Evolutionary conservation across 73 alveolate species (phyloP), one percentile per base, ranked within the genome.

Genomic region (Paramecium primaurelia): DNA sequence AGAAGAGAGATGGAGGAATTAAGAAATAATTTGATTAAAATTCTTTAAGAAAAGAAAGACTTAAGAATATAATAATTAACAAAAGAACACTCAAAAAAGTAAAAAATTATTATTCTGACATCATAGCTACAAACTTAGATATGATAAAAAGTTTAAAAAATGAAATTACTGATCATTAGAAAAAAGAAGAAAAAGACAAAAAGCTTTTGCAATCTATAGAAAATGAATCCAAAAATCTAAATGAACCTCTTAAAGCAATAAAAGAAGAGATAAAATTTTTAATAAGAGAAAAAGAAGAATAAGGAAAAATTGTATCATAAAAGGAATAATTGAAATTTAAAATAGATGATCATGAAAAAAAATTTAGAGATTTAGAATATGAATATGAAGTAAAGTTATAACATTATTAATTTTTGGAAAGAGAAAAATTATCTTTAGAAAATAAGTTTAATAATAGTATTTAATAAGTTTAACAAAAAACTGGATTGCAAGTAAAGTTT

Each of bases 1-100:
- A 96, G 99, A 91, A 97, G 95, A 89, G 98, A 98, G 71, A 98
- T 98, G 96, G 99, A 98, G 59, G 97, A 98, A 58, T 96, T 96
- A 80, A 87, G 99, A 73, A 97, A 97, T 59, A 93, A 95, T 25
- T 87, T 95, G 60, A 98, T 98, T 26, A 94, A 93, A 83, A 96
- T 95, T 86, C 96, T 98, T 20, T 98, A 98, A 49, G 96, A 95
- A 73, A 97, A 97, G 93, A 98, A 97, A 95, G 96, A 97, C 85
- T 86, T 95, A 85, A 98, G 96, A 58, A 97, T 98, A 38, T 95
- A 97, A 93, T 97, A 97, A 71, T 93, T 98, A 77, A 98, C 97
- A 40, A 95, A 93, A 47, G 95, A 93, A 80, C 99, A 98, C 92
- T 97, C 98, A 2, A 93, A 96, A 75, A 98, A 98, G 80, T 97